A percentile compares a stretch with the other conserved stretches of the same genome.
phyloP scores from a whole-genome alignment of 129 eudicot genomes.

The Calendula officinalis region DNA sequence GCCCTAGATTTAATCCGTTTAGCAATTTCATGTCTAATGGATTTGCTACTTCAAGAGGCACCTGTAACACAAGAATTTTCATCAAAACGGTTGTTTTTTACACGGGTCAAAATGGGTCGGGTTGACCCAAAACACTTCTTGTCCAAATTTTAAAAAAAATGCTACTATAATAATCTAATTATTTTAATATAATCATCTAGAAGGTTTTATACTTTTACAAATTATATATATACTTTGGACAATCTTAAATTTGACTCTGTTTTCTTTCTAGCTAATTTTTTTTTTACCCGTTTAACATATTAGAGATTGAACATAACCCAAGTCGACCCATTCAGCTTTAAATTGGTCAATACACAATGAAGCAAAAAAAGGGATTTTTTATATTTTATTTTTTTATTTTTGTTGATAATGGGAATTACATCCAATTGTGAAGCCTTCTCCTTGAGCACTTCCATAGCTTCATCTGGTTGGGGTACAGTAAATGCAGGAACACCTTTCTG shows the following conservation, averaged over 20 bases:
- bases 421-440: slow-evolving; percentile 68
- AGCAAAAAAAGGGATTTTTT: neutral
- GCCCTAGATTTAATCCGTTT: slow-evolving; percentile 70
- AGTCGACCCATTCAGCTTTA: too few relatives aligned
- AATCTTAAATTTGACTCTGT: too few relatives aligned
- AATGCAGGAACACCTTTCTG: slow-evolving; percentile 88
- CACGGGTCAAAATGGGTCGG: too few relatives aligned
- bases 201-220: too few relatives aligned
- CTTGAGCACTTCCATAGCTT: slow-evolving; percentile 86
- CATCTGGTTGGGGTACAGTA: slow-evolving; percentile 95
- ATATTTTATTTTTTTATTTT: neutral
- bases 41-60: slow-evolving; percentile 69
- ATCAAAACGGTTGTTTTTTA: neutral
- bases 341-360: neutral
- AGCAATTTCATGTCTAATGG: slow-evolving; percentile 68
- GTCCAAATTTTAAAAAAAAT: too few relatives aligned
- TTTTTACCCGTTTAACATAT: too few relatives aligned
- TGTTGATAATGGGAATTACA: slow-evolving; percentile 44
- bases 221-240: too few relatives aligned
- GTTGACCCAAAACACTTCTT: too few relatives aligned
- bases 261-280: too few relatives aligned
- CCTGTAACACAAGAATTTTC: slow-evolving; percentile 42
- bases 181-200: too few relatives aligned
- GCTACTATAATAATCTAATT: too few relatives aligned
- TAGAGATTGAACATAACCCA: too few relatives aligned